Evolutionary conservation across 2,329 filamentous ascomycete genomes (phyloP).

Genomic region (Xylaria sp.): DNA sequence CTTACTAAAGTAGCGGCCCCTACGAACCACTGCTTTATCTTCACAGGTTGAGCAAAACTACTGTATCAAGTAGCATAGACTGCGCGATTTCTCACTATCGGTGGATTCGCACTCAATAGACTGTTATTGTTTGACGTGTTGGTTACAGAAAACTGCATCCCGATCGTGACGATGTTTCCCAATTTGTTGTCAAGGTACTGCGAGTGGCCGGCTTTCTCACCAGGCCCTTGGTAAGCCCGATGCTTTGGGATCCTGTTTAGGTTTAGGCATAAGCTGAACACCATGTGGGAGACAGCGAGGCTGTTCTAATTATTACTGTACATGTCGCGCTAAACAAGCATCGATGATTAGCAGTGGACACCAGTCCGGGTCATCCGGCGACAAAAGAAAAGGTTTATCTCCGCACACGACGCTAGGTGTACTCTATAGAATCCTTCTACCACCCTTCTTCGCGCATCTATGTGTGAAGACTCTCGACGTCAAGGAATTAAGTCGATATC

Average conservation of each 20-base stretch:
- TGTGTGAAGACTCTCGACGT: neutral
- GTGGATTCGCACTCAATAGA: neutral
- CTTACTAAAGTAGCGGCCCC: conserved; percentile 22
- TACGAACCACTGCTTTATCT: neutral
- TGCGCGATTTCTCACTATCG: neutral
- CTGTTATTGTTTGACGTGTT: neutral
- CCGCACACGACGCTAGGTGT: conserved; percentile 13
- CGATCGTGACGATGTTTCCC: neutral
- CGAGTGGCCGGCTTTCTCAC: neutral
- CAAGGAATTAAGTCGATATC: neutral
- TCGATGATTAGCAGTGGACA: conserved; percentile 6
- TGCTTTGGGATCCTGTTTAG: neutral
- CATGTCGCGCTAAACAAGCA: conserved; percentile 19
- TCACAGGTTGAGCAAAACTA: neutral
- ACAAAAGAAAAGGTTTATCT: conserved; percentile 15
- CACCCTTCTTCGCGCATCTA: neutral
- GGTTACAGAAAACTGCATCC: neutral
- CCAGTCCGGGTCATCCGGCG: conserved; percentile 27
- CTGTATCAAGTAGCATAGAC: neutral
- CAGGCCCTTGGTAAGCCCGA: neutral
- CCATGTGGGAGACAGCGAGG: neutral
- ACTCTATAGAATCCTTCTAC: neutral
- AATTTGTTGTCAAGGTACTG: no score
- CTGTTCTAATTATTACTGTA: conserved; percentile 24
- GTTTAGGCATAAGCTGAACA: neutral